Evolutionary conservation across 208 protist species (phyloP).

Genomic region (Acanthamoeba sp.): DNA sequence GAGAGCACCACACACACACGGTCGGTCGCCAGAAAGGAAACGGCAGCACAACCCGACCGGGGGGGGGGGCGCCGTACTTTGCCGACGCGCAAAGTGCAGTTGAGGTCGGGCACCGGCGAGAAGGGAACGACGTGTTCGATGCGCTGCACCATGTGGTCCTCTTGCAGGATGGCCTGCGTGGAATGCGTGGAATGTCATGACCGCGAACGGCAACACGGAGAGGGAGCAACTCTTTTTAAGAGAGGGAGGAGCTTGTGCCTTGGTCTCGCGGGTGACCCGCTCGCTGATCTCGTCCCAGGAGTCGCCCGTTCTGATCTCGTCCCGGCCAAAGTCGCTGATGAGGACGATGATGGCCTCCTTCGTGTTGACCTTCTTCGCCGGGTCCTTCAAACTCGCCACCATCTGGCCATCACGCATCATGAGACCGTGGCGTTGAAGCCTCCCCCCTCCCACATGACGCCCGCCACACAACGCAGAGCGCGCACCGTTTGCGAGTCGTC

Average conservation of each 20-base stretch:
- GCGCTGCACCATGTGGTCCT: conserved; percentile 50
- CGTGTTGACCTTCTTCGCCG: not conserved
- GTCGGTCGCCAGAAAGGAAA: too few species aligned
- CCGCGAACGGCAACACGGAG: not conserved
- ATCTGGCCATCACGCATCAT: not conserved
- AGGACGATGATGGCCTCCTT: conserved; percentile 40
- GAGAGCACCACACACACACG: not conserved
- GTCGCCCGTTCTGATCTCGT: conserved; percentile 34
- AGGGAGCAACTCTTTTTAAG: too few species aligned
- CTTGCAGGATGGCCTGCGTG: conserved; percentile 12
- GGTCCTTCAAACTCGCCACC: not conserved
- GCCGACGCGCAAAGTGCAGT: conserved; percentile 13
- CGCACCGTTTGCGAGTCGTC: conserved; percentile 37
- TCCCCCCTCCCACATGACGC: not conserved
- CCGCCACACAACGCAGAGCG: not conserved
- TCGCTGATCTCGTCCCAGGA: conserved; percentile 46
- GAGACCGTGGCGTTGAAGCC: not conserved
- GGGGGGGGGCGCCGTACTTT: not conserved
- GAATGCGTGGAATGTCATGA: not conserved
- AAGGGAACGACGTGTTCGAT: conserved; percentile 24
- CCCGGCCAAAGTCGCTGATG: conserved; percentile 61
- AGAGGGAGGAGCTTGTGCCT: too few species aligned
- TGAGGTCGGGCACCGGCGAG: conserved; percentile 8
- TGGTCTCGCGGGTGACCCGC: conserved; percentile 6
- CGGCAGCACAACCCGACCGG: too few species aligned